Evolutionary conservation across 768 basidiomycete genomes (phyloP), one percentile per base, ranked within the genome.

Genomic region (Serendipita sp.): DNA sequence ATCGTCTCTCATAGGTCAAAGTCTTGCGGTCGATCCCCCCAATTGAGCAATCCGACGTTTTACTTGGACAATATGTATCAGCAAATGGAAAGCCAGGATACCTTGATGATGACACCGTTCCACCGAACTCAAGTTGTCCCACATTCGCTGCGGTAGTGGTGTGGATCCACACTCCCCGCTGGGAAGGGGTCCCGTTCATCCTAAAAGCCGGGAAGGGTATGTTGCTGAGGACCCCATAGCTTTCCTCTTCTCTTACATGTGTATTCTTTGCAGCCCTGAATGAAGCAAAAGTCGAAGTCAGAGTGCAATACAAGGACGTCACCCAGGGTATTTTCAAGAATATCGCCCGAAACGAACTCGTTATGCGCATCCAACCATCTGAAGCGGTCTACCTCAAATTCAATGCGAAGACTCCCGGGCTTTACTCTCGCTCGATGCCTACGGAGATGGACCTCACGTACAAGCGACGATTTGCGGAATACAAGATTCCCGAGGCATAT

Each of bases 141-240:
- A 99, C 95, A 3, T 99, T 85, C 69, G 94, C 95, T 53, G 91
- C 91, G 4, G 83, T 84, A 58, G 88, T 87, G 13, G 78, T 98
- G 24, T 88, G 83, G 83, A 90, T 99, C 72, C 80, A 96, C 75
- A 96, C 92, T 72, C 92, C 90, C 1, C 79, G 96, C 65, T 99
- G 95, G 95, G 95, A 98, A 72, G 95, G 95, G 63, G 95, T 99
- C 3, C 96, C 95, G 0, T 99, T 98, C 77, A 92, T 98, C 70
- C 79, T 99, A 67, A 97, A 94, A 76, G 96, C 95, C 24, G 95
- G 95, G 61, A 99, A 99, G 81, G 94, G 93, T 88, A 68, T 64
- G 79, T 71, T 14, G 1, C 60, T 26, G 34, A 56, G 33, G 24
- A 26, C 64, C 14, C 20, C 26, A 20, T 0, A 24, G 64, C 50